Evolutionary conservation across 176 grass and related monocot genomes (phyloP).

Genomic region (Pharus latifolius): DNA sequence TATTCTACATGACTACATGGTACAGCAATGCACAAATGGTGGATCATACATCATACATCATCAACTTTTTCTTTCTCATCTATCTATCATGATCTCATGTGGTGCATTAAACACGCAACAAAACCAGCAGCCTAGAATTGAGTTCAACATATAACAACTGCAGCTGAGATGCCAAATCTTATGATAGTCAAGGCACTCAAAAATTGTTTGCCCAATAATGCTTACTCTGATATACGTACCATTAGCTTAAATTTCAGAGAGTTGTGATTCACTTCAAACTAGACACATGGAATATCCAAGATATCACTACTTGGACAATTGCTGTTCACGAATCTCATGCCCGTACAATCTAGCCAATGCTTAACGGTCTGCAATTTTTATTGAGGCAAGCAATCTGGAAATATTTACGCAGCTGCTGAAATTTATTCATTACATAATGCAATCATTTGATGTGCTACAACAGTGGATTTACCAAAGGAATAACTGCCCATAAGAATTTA

Average conservation of each 20-base stretch:
- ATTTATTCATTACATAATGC: not conserved
- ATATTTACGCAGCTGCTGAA: not conserved
- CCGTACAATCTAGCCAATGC: not conserved
- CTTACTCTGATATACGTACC: not conserved
- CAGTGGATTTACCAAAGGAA: not conserved
- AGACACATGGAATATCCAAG: too few species aligned
- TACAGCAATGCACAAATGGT: not conserved
- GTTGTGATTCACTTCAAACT: not conserved
- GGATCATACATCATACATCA: constrained; percentile 11
- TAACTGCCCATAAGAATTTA: not conserved
- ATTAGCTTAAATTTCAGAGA: not conserved
- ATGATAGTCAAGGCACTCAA: too few species aligned
- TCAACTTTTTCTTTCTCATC: not conserved
- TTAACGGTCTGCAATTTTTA: not conserved
- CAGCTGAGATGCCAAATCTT: not conserved
- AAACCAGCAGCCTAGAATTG: not conserved
- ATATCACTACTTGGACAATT: not conserved
- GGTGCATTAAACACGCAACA: not conserved
- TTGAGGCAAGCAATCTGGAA: not conserved
- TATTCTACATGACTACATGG: not conserved
- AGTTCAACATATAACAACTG: not conserved
- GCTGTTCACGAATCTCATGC: not conserved
- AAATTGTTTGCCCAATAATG: not conserved
- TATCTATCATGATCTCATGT: not conserved
- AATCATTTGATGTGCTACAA: not conserved